A percentile compares a stretch with the other conserved stretches of the same genome.
Conservation (phyloP, 1,284 basidiomycete species). For the Coniophora puteana region DNA sequence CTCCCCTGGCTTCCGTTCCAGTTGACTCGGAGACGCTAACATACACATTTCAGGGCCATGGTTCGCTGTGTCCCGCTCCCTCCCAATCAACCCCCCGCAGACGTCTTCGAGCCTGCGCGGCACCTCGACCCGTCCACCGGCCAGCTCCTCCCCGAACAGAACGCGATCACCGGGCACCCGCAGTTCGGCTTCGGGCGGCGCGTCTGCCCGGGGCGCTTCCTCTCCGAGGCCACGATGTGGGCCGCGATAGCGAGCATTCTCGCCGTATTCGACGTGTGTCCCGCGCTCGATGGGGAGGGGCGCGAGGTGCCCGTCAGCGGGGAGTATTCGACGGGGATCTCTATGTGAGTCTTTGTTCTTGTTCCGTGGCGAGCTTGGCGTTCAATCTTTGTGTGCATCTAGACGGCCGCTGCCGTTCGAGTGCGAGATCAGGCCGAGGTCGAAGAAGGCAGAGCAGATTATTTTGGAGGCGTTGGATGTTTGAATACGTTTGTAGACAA, state of each 20-base stretch:
- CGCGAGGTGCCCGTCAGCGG: conserved; percentile 22
- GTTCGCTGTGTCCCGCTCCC: no score
- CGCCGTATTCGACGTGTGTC: conserved; percentile 31
- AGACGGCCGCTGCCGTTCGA: no score
- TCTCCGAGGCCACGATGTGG: conserved; percentile 20
- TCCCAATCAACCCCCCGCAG: no score
- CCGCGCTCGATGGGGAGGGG: conserved; percentile 26
- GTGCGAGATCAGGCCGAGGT: conserved; percentile 56
- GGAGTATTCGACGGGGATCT: conserved; percentile 22
- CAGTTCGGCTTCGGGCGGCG: conserved; percentile 41
- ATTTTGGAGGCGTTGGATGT: no score
- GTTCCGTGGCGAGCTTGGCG: no score
- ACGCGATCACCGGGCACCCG: conserved; percentile 30
- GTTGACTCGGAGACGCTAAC: no score
- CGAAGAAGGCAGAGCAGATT: conserved; percentile 50
- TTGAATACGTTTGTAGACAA: no score
- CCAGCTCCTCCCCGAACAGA: conserved; percentile 18
- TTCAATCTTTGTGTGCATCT: no score
- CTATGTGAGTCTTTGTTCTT: conserved; percentile 25
- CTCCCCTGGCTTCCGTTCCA: no score
- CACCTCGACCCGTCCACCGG: conserved; percentile 16
- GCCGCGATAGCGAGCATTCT: conserved; percentile 31
- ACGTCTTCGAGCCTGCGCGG: conserved; percentile 20
- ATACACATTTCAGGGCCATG: no score
- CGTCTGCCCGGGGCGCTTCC: conserved; percentile 27